A percentile compares a stretch with the other conserved stretches of the same genome.
phyloP scores from a whole-genome alignment of 2,329 filamentous ascomycete genomes.

The Trichoderma gracile region DNA sequence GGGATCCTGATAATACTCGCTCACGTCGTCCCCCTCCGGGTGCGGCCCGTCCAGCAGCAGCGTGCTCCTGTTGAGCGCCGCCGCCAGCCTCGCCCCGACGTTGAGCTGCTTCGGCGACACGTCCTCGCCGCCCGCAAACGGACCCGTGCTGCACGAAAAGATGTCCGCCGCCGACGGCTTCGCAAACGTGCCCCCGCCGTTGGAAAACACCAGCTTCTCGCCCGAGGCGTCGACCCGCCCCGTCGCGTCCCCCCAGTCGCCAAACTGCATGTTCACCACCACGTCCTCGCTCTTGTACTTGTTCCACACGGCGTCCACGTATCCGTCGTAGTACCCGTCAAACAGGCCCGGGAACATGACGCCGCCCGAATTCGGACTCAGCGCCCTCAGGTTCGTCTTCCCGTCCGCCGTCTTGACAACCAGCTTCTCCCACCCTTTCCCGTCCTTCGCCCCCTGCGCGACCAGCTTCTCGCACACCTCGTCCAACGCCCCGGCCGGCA shows the following conservation, averaged over 20 bases:
- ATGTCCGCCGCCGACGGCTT: slow-evolving; percentile 52
- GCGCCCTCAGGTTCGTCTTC: slow-evolving; percentile 47
- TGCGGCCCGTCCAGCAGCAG: slow-evolving; percentile 56
- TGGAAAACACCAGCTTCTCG: slow-evolving; percentile 43
- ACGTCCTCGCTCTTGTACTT: slow-evolving; percentile 49
- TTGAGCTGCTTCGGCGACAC: slow-evolving; percentile 54
- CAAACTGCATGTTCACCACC: slow-evolving; percentile 55
- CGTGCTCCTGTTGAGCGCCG: slow-evolving; percentile 74
- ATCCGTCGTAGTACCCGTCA: slow-evolving; percentile 50
- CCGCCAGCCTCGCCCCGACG: slow-evolving; percentile 71
- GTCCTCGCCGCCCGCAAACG: slow-evolving; percentile 51
- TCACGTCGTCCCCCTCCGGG: slow-evolving; percentile 52
- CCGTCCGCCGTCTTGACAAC: slow-evolving; percentile 41
- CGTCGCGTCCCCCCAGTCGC: slow-evolving; percentile 49
- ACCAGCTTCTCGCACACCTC: slow-evolving; percentile 48
- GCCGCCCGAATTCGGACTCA: slow-evolving; percentile 55
- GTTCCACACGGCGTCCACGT: slow-evolving; percentile 55
- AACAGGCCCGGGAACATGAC: slow-evolving; percentile 49
- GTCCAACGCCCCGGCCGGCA: slow-evolving; percentile 49
- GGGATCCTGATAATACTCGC: slow-evolving; percentile 53
- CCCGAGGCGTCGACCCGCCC: slow-evolving; percentile 44
- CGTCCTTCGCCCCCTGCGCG: slow-evolving; percentile 48
- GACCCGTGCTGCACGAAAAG: slow-evolving; percentile 56
- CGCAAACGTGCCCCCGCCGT: slow-evolving; percentile 46
- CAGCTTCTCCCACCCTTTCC: slow-evolving; percentile 54